Conservation (phyloP, 2,329 filamentous ascomycete species). For the Verticillium nubilum region DNA sequence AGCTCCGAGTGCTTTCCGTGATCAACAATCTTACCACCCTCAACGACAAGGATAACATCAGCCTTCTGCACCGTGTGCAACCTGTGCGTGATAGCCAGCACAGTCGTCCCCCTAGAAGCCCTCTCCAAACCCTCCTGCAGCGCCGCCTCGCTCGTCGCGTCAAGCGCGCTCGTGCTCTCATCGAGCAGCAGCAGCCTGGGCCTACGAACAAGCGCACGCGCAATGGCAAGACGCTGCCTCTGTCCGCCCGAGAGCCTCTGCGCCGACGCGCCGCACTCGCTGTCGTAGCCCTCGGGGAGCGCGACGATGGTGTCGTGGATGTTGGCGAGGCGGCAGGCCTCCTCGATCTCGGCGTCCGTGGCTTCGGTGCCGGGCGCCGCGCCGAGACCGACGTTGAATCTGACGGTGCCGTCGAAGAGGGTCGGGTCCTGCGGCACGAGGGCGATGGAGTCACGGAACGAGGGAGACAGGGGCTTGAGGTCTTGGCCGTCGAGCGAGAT, state of each 20-base stretch:
- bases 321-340: constrained; percentile 62
- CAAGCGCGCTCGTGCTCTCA: constrained; percentile 75
- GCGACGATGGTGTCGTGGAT: constrained; percentile 63
- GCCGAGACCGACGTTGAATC: constrained; percentile 52
- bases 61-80: constrained; percentile 52
- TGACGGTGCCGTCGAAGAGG: constrained; percentile 51
- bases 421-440: constrained; percentile 53
- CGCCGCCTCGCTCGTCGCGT: constrained; percentile 61
- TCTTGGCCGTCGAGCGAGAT: constrained; percentile 48
- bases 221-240: constrained; percentile 72
- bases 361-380: constrained; percentile 48
- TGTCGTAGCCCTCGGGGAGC: constrained; percentile 61
- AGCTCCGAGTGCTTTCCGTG: constrained; percentile 22
- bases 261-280: constrained; percentile 64
- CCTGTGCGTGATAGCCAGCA: constrained; percentile 54
- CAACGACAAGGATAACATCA: constrained; percentile 51
- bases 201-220: constrained; percentile 65
- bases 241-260: constrained; percentile 74
- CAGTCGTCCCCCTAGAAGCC: constrained; percentile 47
- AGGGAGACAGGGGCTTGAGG: constrained; percentile 21
- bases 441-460: constrained; percentile 46
- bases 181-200: constrained; percentile 73
- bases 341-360: constrained; percentile 55
- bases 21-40: constrained; percentile 37
- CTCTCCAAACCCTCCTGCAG: constrained; percentile 63